Conservation (phyloP, 2,329 filamentous ascomycete genomes). For the Aaosphaeria arxii region DNA sequence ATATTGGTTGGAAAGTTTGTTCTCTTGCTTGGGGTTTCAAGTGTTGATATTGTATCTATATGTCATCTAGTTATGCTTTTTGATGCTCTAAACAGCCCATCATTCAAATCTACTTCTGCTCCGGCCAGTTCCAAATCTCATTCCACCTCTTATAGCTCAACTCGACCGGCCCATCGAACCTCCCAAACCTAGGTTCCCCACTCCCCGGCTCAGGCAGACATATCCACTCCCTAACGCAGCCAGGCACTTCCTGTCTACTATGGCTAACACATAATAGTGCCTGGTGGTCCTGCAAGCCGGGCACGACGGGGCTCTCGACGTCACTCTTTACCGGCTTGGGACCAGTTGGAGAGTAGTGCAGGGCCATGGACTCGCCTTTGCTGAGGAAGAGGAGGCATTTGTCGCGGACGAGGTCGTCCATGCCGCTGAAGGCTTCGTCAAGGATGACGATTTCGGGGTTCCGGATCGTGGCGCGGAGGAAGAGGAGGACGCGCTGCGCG, state of each 20-base stretch:
- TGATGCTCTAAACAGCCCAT: no score
- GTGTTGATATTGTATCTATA: no score
- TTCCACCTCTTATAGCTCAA: constrained; percentile 59
- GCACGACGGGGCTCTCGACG: constrained; percentile 49
- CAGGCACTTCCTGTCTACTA: constrained; percentile 83
- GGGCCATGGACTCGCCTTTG: constrained; percentile 38
- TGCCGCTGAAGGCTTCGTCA: constrained; percentile 51
- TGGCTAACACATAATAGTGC: constrained; percentile 92
- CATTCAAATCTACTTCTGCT: not conserved
- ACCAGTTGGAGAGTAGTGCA: constrained; percentile 33
- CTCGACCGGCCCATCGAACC: constrained; percentile 60
- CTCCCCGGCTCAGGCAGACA: constrained; percentile 76
- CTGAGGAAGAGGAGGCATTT: constrained; percentile 80
- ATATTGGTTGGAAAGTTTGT: no score
- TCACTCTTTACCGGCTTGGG: constrained; percentile 44
- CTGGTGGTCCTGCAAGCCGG: constrained; percentile 67
- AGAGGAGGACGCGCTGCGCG: constrained; percentile 79
- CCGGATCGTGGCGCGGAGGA: constrained; percentile 57
- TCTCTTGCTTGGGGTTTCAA: no score
- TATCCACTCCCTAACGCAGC: constrained; percentile 78
- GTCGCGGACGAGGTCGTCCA: constrained; percentile 64
- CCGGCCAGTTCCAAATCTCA: constrained; percentile 46
- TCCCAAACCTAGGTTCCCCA: constrained; percentile 63
- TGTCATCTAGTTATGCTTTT: no score
- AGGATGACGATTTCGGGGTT: constrained; percentile 49